Base-by-base conservation (phyloP, 257 asterid genomes). In the Solanum clarkiae region DNA sequence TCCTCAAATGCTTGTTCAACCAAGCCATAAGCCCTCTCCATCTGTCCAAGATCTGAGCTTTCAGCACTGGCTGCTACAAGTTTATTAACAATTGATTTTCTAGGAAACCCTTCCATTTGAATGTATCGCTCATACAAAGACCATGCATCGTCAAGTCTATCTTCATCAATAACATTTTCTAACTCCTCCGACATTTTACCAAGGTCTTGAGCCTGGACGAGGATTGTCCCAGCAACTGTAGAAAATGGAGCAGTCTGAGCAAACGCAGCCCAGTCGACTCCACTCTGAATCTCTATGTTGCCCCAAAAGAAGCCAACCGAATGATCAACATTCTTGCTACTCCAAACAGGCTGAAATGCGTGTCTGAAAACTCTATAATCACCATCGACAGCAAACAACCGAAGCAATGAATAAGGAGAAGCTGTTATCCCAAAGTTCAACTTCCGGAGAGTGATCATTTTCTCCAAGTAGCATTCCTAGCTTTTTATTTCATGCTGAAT, bases 181-280 rank as follows among this genome's bases (percentile, higher is more conserved):
- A 95, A 85, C 84, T 94, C 97, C 91, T 92, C 94, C 6, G 89
- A 91, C 69, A 96, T 89, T 89, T 91, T 94, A n/a, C 97, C 97
- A 7, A 90, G 89, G 70, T 96, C 98, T 45, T 95, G 93, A 82
- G 99, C 98, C 91, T 92, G 98, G 84, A 95, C 97, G 77, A 96
- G 92, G 86, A 96, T 88, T 14, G 97, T 89, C 71, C 92, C 93
- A 79, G 90, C 86, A 59, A 86, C 47, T 32, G 94, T 89, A 24
- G 98, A 90, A 88, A 91, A 93, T 10, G 88, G 85, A 42, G 90
- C 86, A 80, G 84, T 65, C 57, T 36, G 87, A 86, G 85, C 57
- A 86, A 87, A 85, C 18, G 10, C 47, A 65, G 72, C 75, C 55
- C 80, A 42, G 10, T 69, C 65, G 51, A 84, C 85, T 87, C 29